Conservation (phyloP, 2,329 filamentous ascomycete genomes). For the Fusarium succisae region DNA sequence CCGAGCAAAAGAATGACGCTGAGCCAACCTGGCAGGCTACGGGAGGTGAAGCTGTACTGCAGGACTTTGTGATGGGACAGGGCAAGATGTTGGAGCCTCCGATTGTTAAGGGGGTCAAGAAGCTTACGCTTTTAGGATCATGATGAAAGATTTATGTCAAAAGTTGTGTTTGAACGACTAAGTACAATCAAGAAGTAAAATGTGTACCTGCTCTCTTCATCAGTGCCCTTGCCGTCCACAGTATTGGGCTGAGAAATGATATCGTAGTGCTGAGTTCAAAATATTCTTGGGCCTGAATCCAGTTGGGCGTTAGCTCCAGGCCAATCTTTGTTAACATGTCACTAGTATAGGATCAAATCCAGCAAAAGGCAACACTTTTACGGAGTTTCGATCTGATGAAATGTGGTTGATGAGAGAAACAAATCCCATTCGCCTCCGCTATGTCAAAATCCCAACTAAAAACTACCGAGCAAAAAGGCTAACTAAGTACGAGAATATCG, state of each 20-base stretch:
- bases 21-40: conserved; percentile 48
- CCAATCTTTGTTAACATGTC: background rate
- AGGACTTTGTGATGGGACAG: conserved; percentile 59
- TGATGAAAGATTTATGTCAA: conserved; percentile 11
- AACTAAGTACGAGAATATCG: conserved; percentile 28
- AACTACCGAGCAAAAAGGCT: conserved; percentile 24
- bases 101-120: conserved; percentile 59
- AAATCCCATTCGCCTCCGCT: conserved; percentile 48
- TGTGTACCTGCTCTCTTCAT: background rate
- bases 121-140: conserved; percentile 61
- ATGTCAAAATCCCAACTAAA: conserved; percentile 40
- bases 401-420: background rate
- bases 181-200: conserved; percentile 9
- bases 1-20: conserved; percentile 29
- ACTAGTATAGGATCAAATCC: background rate
- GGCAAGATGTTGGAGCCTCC: conserved; percentile 59
- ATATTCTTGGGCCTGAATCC: background rate
- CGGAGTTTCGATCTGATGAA: background rate
- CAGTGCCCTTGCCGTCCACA: background rate
- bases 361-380: background rate
- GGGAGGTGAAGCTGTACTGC: conserved; percentile 63
- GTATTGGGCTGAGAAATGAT: background rate
- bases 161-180: conserved; percentile 14
- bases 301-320: background rate
- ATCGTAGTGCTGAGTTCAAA: too few species aligned